phyloP scores from a whole-genome alignment of 1,139 yeast genomes.

The Geotrichum histeridarum region DNA sequence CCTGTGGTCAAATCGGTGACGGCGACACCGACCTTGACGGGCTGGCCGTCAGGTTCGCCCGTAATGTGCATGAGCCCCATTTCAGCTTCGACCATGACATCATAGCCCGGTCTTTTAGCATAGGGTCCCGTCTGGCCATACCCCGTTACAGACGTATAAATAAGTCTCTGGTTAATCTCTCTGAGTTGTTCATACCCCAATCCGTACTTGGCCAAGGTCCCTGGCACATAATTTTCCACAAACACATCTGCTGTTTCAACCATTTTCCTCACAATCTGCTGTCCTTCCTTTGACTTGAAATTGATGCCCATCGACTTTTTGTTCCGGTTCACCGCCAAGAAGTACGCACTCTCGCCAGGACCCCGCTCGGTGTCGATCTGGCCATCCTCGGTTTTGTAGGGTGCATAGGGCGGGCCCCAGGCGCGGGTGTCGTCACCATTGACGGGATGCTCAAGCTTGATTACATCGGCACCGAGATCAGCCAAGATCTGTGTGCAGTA shows the following conservation, averaged over 20 bases:
- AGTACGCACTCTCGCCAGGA: slow-evolving; percentile 40
- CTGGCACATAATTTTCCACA: slow-evolving; percentile 43
- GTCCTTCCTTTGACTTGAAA: slow-evolving; percentile 37
- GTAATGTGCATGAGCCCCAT: slow-evolving; percentile 45
- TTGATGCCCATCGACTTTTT: slow-evolving; percentile 40
- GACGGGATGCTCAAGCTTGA: slow-evolving; percentile 43
- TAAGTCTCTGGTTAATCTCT: slow-evolving; percentile 31
- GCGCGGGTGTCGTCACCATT: slow-evolving; percentile 44
- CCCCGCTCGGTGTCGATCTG: slow-evolving; percentile 15
- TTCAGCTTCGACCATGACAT: slow-evolving; percentile 46
- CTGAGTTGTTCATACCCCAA: slow-evolving; percentile 35
- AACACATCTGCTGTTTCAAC: slow-evolving; percentile 38
- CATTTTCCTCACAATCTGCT: slow-evolving; percentile 32
- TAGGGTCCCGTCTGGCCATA: slow-evolving; percentile 41
- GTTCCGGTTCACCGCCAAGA: slow-evolving; percentile 39
- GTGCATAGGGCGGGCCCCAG: slow-evolving; percentile 43
- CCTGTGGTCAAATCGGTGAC: slow-evolving; percentile 44
- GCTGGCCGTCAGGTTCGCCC: slow-evolving; percentile 41
- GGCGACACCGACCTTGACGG: slow-evolving; percentile 45
- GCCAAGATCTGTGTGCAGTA: slow-evolving; percentile 42
- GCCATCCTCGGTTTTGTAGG: slow-evolving; percentile 11
- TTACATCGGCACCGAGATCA: slow-evolving; percentile 43
- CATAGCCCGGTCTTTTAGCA: slow-evolving; percentile 40
- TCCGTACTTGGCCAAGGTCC: slow-evolving; percentile 38
- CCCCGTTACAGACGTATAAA: slow-evolving; percentile 42